A percentile compares a stretch with the other conserved stretches of the same genome.
Conservation (phyloP, 305 asterid genomes). For the Ajuga reptans region DNA sequence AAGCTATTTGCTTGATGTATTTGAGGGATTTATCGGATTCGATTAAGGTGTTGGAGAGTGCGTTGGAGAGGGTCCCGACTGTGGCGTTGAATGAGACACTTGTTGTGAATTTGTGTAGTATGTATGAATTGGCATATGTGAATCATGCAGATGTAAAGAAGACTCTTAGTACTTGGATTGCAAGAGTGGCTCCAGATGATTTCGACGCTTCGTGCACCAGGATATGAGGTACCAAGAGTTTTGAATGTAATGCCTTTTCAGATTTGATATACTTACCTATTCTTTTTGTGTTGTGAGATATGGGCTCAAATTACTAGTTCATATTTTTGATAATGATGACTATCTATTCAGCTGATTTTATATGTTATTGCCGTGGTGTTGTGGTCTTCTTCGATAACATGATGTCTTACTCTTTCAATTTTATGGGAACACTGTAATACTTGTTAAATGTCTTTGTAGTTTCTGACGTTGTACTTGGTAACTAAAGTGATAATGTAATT, state of each 20-base stretch:
- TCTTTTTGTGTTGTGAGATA: conserved; percentile 2
- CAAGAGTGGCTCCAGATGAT: conserved; percentile 95
- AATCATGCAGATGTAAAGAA: conserved; percentile 75
- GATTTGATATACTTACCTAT: background rate
- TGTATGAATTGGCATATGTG: conserved; percentile 94
- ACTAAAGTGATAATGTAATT: background rate
- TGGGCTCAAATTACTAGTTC: conserved; percentile 2
- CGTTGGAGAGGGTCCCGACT: conserved; percentile 91
- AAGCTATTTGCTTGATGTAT: conserved; percentile 96
- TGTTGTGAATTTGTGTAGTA: conserved; percentile 94
- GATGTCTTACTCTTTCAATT: background rate
- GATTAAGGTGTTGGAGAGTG: conserved; percentile 86
- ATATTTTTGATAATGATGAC: background rate
- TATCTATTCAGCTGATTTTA: background rate
- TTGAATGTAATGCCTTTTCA: conserved; percentile 12
- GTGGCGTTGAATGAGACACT: conserved; percentile 76
- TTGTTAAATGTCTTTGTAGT: background rate
- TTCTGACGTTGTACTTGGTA: background rate
- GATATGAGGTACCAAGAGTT: conserved; percentile 45
- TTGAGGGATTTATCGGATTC: conserved; percentile 92
- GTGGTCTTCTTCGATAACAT: background rate
- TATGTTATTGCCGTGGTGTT: background rate
- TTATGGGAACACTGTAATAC: background rate
- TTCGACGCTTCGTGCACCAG: conserved; percentile 83
- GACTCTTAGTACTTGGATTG: conserved; percentile 93